Evolutionary conservation across 2,329 filamentous ascomycete genomes (phyloP).

Genomic region (Uncinocarpus reesii): DNA sequence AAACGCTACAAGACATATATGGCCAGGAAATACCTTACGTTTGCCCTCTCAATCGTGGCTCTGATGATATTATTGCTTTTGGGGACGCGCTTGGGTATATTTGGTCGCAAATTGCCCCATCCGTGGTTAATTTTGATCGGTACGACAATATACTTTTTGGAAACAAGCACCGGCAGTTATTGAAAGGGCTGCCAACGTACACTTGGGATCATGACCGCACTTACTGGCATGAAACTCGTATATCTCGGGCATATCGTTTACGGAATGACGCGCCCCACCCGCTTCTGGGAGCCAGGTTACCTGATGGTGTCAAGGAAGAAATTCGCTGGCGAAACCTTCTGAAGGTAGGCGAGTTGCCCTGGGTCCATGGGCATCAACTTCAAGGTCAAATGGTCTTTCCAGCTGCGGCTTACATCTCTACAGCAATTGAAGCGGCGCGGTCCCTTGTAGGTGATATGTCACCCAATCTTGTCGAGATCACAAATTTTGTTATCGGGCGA

Average conservation of each 20-base stretch:
- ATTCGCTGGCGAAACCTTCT: conserved; percentile 25
- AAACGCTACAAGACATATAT: conserved; percentile 23
- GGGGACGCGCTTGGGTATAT: conserved; percentile 14
- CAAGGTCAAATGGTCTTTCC: conserved; percentile 26
- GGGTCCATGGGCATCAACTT: conserved; percentile 27
- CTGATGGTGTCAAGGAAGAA: conserved; percentile 16
- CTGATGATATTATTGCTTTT: conserved; percentile 17
- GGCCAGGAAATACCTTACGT: conserved; percentile 16
- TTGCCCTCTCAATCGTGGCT: conserved; percentile 17
- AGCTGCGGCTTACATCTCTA: conserved; percentile 19
- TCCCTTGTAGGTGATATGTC: conserved; percentile 5
- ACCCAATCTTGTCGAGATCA: conserved; percentile 15
- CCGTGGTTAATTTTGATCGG: conserved; percentile 7
- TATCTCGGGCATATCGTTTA: conserved; percentile 12
- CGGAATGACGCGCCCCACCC: conserved; percentile 13
- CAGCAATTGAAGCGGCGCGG: conserved; percentile 21
- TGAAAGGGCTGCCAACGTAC: conserved; percentile 17
- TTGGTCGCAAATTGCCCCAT: conserved; percentile 6
- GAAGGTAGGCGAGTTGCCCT: conserved; percentile 21
- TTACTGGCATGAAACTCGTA: conserved; percentile 19
- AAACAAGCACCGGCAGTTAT: neutral
- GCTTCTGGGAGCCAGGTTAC: conserved; percentile 16
- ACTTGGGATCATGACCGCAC: conserved; percentile 15
- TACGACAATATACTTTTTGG: neutral
- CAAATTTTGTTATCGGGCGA: conserved; percentile 8